A percentile compares a stretch with the other conserved stretches of the same genome.
phyloP scores from a whole-genome alignment of 139 green algal genomes.

The Nannochloris sp. region DNA sequence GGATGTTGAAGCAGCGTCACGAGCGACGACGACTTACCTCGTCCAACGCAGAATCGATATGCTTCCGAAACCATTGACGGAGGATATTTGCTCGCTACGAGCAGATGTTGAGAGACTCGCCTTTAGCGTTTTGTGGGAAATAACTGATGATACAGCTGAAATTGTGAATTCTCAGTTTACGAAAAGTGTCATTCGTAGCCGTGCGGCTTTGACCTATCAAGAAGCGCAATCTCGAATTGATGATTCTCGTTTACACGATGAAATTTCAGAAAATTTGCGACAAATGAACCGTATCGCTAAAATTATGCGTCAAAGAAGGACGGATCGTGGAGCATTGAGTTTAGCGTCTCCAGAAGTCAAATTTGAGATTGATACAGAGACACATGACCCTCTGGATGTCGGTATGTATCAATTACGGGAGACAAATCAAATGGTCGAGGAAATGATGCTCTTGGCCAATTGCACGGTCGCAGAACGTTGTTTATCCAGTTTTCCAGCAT shows the following conservation, averaged over 20 bases:
- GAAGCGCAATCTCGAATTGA: slow-evolving; percentile 91
- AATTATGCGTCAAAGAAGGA: slow-evolving; percentile 49
- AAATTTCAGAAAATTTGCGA: slow-evolving; percentile 60
- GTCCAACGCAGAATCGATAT: slow-evolving; percentile 88
- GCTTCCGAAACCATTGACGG: slow-evolving; percentile 85
- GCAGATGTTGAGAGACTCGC: slow-evolving; percentile 79
- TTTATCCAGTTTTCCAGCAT: slow-evolving; percentile 62
- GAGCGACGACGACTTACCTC: slow-evolving; percentile 72
- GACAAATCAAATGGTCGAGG: slow-evolving; percentile 97
- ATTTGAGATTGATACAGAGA: slow-evolving; percentile 88
- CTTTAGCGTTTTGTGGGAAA: slow-evolving; percentile 88
- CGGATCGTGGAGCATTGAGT: slow-evolving; percentile 73
- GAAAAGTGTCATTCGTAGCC: slow-evolving; percentile 75
- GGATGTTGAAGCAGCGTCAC: slow-evolving; percentile 67
- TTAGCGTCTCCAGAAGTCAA: slow-evolving; percentile 93
- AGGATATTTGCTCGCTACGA: slow-evolving; percentile 86
- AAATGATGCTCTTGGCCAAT: slow-evolving; percentile 98
- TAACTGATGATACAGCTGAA: slow-evolving; percentile 56
- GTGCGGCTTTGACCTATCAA: slow-evolving; percentile 83
- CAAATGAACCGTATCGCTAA: slow-evolving; percentile 65
- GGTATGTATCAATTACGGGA: slow-evolving; percentile 89
- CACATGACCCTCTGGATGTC: slow-evolving; percentile 87
- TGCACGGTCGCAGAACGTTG: slow-evolving; percentile 80
- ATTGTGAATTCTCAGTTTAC: slow-evolving; percentile 55
- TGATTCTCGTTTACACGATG: slow-evolving; percentile 59